These are phyloP conservation scores for Pyricularia grisea DNA, from an alignment of 2,329 filamentous ascomycete genomes.

Conservation along the genomic window DNA sequence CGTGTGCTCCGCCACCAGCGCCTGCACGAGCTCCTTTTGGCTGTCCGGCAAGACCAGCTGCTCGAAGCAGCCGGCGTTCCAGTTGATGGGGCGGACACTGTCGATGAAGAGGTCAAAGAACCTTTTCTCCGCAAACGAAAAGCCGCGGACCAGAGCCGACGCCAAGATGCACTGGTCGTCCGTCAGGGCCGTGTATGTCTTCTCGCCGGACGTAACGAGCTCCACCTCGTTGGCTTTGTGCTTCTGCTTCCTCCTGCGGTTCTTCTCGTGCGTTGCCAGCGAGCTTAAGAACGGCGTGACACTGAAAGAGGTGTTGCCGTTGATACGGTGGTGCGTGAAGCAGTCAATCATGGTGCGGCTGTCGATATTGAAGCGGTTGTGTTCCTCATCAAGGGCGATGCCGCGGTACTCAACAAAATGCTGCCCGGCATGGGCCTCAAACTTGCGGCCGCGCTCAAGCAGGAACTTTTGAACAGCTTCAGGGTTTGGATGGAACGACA, in stretches of 20 bases:
- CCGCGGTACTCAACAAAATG: constrained; percentile 25
- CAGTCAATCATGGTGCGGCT: constrained; percentile 27
- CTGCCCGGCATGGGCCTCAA: constrained; percentile 23
- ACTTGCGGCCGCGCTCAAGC: constrained; percentile 21
- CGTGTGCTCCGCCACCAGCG: constrained; percentile 14
- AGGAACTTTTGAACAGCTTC: constrained; percentile 10
- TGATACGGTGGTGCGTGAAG: constrained; percentile 21
- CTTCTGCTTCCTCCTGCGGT: constrained; percentile 11
- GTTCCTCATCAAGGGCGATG: constrained; percentile 13
- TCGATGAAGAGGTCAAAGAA: constrained; percentile 21
- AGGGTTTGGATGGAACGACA: constrained; percentile 27
- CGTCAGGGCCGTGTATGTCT: constrained; percentile 8
- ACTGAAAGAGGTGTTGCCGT: constrained; percentile 11
- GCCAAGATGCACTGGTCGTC: constrained; percentile 13
- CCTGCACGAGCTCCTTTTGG: constrained; percentile 21
- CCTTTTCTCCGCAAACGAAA: constrained; percentile 16
- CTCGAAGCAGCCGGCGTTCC: constrained; percentile 19
- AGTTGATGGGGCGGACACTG: constrained; percentile 13
- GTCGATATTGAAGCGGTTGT: constrained; percentile 15
- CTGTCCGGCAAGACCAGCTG: constrained; percentile 19
- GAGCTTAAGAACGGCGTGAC: constrained; percentile 4
- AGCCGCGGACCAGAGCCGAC: constrained; percentile 14
- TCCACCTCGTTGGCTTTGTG: constrained; percentile 12
- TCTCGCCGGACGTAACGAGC: constrained; percentile 6
- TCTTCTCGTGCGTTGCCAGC: background rate